These are phyloP conservation scores for Penicillium subrubescens DNA, from an alignment of 495 filamentous ascomycete species.

Conservation along the genomic window DNA sequence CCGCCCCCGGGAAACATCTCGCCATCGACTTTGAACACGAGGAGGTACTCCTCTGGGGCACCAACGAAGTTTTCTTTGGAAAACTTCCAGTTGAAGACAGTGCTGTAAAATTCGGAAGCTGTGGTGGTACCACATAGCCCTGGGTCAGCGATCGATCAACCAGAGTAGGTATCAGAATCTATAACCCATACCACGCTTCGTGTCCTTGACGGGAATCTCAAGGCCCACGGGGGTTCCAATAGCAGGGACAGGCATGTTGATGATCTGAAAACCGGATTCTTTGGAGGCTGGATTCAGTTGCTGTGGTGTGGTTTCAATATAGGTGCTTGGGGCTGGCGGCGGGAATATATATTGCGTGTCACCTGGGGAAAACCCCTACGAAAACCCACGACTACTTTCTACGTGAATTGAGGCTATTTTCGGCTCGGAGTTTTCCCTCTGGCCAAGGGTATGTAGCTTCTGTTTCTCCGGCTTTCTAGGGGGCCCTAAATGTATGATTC, in stretches of 20 bases:
- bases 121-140: neutral
- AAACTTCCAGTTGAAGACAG: slow-evolving; percentile 15
- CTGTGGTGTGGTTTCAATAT: too few relatives aligned
- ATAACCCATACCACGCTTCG: slow-evolving; percentile 8
- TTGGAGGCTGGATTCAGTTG: too few relatives aligned
- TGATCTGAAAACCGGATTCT: neutral
- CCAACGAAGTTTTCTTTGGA: neutral
- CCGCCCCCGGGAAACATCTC: slow-evolving; percentile 11
- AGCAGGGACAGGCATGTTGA: neutral
- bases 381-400: too few relatives aligned
- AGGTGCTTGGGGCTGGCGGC: too few relatives aligned
- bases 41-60: slow-evolving; percentile 7
- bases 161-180: too few relatives aligned
- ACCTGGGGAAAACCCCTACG: too few relatives aligned
- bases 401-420: neutral
- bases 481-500: too few relatives aligned
- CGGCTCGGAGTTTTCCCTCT: neutral
- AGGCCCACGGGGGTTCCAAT: slow-evolving; percentile 12
- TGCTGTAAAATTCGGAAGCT: slow-evolving; percentile 8
- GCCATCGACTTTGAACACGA: slow-evolving; percentile 9
- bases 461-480: neutral
- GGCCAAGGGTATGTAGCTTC: neutral
- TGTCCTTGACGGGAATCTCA: slow-evolving; percentile 14
- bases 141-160: too few relatives aligned
- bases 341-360: too few relatives aligned